These are phyloP conservation scores for Spergularia azorica DNA, from an alignment of 179 eudicot species.

Conservation along the genomic window DNA sequence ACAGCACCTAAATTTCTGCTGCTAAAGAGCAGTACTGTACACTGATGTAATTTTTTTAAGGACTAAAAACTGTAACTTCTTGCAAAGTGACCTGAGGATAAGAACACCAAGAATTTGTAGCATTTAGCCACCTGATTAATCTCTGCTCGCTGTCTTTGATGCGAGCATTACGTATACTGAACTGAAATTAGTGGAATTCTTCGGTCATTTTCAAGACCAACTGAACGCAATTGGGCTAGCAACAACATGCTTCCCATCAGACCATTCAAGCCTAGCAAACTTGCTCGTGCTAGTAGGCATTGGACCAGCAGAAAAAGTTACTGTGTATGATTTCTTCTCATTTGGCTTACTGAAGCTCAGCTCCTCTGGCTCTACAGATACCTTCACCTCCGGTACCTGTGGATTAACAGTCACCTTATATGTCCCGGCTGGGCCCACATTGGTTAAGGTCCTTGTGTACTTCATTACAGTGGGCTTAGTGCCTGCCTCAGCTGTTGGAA, in stretches of 20 bases:
- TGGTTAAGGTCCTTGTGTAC: conserved; percentile 66
- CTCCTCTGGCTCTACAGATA: conserved; percentile 54
- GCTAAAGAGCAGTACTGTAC: conserved; percentile 24
- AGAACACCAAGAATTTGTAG: conserved; percentile 6
- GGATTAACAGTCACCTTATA: conserved; percentile 56
- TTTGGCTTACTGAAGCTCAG: conserved; percentile 51
- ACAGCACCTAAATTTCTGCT: conserved; percentile 7
- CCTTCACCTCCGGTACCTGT: conserved; percentile 45
- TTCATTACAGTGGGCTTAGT: conserved; percentile 37
- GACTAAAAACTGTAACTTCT: conserved; percentile 7
- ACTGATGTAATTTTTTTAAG: background rate
- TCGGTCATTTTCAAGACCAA: conserved; percentile 37
- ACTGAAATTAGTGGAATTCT: background rate
- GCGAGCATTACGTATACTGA: conserved; percentile 6
- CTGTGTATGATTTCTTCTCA: conserved; percentile 71
- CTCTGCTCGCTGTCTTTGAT: conserved; percentile 6
- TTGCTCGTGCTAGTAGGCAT: conserved; percentile 46
- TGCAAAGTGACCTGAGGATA: background rate
- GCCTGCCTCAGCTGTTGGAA: conserved; percentile 21
- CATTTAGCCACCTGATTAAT: background rate
- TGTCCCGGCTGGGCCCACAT: conserved; percentile 66
- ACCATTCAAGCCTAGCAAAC: conserved; percentile 85
- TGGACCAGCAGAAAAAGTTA: conserved; percentile 50
- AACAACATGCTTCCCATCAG: conserved; percentile 83
- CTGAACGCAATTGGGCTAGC: conserved; percentile 81